Evolutionary conservation across 148 eudicot species (phyloP), one percentile per base, ranked within the genome.

Genomic region (Heliamphora exappendiculata): DNA sequence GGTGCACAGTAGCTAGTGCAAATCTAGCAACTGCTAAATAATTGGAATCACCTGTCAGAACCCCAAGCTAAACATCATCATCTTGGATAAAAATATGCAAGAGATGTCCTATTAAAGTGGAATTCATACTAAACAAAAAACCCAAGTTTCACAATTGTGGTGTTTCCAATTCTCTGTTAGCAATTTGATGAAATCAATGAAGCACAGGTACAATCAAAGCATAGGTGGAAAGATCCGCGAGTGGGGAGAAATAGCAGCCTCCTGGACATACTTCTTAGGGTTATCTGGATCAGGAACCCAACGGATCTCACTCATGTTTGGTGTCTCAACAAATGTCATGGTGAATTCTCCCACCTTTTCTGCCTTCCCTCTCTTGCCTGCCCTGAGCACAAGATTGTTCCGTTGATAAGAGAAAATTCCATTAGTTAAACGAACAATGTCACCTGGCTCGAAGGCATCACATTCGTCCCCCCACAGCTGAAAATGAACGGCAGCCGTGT

Each of bases 381-480:
- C 95, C 78, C 98, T 87, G 20, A 94, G 73, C 7, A 71, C 77
- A 28, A 89, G 89, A 28, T 76, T 85, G 73, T 74, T 88, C 24
- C 91, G 86, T 59, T 83, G 87, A 81, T 79, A 92, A 7, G 98
- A 91, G 73, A 94, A 94, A 64, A 91, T 90, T 41, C 93, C 97
- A 47, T 83, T 84, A 4, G 81, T 37, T 60, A 94, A 80, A 31
- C 71, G 74, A 20, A 91, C 70, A 2, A 91, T 90, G 34, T 90
- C 98, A 37, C 97, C 89, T 0, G 95, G 84, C 81, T 90, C 82
- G 59, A 90, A 90, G 7, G 86, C 91, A 67, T 94, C 93, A 64
- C 95, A 89, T 80, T 94, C 97, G 14, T 76, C 83, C 24, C 91
- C 95, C 98, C 98, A 94, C 4, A 94, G 76, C 83, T 89, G 98